Percentiles rank a stretch among this genome's conserved stretches.
phyloP scores from a whole-genome alignment of 2,329 filamentous ascomycete species.

The Basipetospora chlamydospora region DNA sequence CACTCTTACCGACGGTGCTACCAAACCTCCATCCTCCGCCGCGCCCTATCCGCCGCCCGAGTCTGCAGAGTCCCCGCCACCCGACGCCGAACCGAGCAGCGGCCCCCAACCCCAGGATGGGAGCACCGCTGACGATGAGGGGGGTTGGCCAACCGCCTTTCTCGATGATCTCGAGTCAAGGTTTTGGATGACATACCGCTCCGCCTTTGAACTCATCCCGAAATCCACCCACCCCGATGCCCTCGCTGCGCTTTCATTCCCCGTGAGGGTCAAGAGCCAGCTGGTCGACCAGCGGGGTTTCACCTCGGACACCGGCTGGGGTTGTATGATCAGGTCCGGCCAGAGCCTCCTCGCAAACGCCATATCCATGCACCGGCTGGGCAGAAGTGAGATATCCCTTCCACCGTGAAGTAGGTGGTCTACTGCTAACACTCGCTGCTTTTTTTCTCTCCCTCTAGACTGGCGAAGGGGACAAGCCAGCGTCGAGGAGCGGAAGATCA shows the following conservation, averaged over 20 bases:
- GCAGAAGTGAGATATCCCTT: slow-evolving; percentile 58
- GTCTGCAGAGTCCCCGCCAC: too few species aligned
- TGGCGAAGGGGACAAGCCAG: slow-evolving; percentile 55
- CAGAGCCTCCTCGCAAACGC: slow-evolving; percentile 88
- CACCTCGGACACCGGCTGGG: slow-evolving; percentile 90
- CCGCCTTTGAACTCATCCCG: slow-evolving; percentile 68
- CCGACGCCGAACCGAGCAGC: too few species aligned
- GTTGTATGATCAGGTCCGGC: slow-evolving; percentile 95
- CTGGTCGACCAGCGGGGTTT: slow-evolving; percentile 70
- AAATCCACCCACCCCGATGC: slow-evolving; percentile 64
- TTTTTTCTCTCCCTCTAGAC: slow-evolving; percentile 32
- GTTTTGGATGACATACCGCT: slow-evolving; percentile 94
- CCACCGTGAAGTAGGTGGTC: too few species aligned
- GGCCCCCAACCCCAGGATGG: too few species aligned
- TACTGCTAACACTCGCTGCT: too few species aligned
- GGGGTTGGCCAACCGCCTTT: slow-evolving; percentile 72
- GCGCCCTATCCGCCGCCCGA: background rate
- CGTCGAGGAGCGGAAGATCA: slow-evolving; percentile 51
- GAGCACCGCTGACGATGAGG: too few species aligned
- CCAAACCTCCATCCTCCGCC: background rate
- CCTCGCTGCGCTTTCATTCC: slow-evolving; percentile 57
- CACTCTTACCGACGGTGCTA: slow-evolving; percentile 17
- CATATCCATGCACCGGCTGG: slow-evolving; percentile 55
- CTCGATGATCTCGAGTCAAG: slow-evolving; percentile 84
- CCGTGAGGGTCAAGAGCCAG: slow-evolving; percentile 71